These are phyloP conservation scores for Coemansia aciculifera DNA, from an alignment of 192 early-diverging fungal genomes.

Conservation along the genomic window DNA sequence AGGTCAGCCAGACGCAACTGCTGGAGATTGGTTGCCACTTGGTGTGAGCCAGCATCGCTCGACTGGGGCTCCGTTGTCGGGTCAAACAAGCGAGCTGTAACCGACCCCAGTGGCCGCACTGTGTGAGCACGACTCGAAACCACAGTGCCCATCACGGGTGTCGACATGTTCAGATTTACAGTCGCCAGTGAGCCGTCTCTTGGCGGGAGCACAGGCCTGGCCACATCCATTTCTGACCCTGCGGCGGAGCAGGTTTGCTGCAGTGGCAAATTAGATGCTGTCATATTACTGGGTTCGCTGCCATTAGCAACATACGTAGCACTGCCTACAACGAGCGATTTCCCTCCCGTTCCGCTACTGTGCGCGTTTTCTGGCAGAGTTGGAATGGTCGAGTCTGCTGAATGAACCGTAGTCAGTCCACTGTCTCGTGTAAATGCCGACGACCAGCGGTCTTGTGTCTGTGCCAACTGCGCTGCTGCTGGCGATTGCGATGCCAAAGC, in stretches of 20 bases:
- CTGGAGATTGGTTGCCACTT: background rate
- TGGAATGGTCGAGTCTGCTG: slow-evolving; percentile 11
- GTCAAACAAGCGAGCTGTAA: slow-evolving; percentile 48
- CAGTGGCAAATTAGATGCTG: background rate
- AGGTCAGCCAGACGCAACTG: background rate
- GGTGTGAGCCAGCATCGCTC: background rate
- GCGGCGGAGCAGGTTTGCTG: background rate
- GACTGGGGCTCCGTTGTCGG: slow-evolving; percentile 19
- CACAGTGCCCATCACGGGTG: slow-evolving; percentile 18
- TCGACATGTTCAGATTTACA: slow-evolving; percentile 32
- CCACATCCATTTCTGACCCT: background rate
- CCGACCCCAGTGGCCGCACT: slow-evolving; percentile 33
- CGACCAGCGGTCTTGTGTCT: slow-evolving; percentile 23
- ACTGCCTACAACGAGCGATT: slow-evolving; percentile 3
- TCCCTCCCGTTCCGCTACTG: background rate
- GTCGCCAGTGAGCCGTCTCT: slow-evolving; percentile 38
- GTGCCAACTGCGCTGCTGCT: slow-evolving; percentile 9
- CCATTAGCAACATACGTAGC: background rate
- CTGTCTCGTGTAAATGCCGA: slow-evolving; percentile 22
- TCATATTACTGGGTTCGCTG: background rate
- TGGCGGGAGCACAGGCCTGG: slow-evolving; percentile 16
- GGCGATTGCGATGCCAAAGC: background rate
- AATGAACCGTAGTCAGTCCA: slow-evolving; percentile 15
- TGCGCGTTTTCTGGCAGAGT: background rate
- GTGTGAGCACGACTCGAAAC: slow-evolving; percentile 3